Percentiles rank a stretch among this genome's conserved stretches.
phyloP scores from a whole-genome alignment of 2,329 filamentous ascomycete genomes.

The Xenoacremonium recifei region DNA sequence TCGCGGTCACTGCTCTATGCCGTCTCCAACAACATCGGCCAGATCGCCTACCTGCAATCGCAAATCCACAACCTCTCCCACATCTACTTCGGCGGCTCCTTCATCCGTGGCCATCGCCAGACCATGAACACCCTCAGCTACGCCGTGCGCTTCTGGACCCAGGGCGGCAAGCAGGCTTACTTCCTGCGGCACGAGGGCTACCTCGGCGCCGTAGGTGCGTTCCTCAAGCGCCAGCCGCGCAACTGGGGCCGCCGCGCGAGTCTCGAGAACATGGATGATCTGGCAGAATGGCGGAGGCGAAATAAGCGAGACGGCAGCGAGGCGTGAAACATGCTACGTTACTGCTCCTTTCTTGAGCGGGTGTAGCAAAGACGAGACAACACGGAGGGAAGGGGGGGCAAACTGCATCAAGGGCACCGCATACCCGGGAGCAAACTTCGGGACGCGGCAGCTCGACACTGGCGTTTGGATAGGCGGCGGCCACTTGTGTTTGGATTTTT shows the following conservation, averaged over 20 bases:
- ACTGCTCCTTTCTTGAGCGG: no score
- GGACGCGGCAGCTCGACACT: neutral
- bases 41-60: constrained; percentile 96
- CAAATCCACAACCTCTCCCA: constrained; percentile 88
- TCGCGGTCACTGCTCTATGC: constrained; percentile 90
- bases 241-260: constrained; percentile 89
- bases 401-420: neutral
- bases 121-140: constrained; percentile 98
- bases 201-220: constrained; percentile 88
- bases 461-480: neutral
- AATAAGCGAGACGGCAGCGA: constrained; percentile 7
- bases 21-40: constrained; percentile 96
- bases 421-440: neutral
- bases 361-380: neutral
- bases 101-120: constrained; percentile 93
- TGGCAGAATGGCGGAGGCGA: constrained; percentile 28
- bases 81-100: constrained; percentile 97
- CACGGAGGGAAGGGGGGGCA: neutral
- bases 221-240: constrained; percentile 82
- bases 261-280: constrained; percentile 53
- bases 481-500: neutral
- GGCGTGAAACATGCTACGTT: no score
- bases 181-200: constrained; percentile 96
- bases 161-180: constrained; percentile 90
- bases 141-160: constrained; percentile 96